Conservation (phyloP, 2,329 filamentous ascomycete genomes). For the Sphaerostilbella broomeana region DNA sequence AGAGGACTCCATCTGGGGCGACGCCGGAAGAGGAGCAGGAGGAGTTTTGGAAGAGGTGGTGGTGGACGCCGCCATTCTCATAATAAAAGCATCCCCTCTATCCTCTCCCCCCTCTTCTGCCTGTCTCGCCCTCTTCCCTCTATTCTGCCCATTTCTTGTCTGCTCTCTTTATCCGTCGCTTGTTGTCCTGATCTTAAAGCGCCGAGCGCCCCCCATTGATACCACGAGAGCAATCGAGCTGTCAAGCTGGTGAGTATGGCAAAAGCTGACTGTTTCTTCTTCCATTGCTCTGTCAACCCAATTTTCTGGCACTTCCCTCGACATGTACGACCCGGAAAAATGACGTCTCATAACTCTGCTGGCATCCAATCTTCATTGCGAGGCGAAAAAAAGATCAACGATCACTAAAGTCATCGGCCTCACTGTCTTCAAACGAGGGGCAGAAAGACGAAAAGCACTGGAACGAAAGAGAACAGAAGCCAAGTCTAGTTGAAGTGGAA, state of each 20-base stretch:
- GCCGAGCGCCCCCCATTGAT: slow-evolving; percentile 11
- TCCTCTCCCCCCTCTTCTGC: slow-evolving; percentile 14
- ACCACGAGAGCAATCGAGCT: slow-evolving; percentile 9
- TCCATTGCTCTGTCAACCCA: neutral
- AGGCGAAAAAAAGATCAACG: no score
- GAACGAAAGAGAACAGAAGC: no score
- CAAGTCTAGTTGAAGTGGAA: no score
- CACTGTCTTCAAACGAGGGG: no score
- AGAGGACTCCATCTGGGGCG: slow-evolving; percentile 7
- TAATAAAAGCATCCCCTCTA: slow-evolving; percentile 12
- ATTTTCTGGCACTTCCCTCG: slow-evolving; percentile 4
- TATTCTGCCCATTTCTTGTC: slow-evolving; percentile 17
- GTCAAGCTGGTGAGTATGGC: slow-evolving; percentile 9
- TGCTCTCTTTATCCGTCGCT: slow-evolving; percentile 20
- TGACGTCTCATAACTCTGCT: slow-evolving; percentile 6
- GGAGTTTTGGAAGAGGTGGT: no score
- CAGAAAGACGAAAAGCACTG: no score
- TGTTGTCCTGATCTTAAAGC: slow-evolving; percentile 6
- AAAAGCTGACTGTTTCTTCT: slow-evolving; percentile 2
- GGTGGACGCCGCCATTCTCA: slow-evolving; percentile 10
- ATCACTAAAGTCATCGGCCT: slow-evolving; percentile 7
- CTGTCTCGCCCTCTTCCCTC: slow-evolving; percentile 13
- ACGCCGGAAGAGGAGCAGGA: slow-evolving; percentile 11
- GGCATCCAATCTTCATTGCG: slow-evolving; percentile 7
- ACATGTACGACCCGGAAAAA: slow-evolving; percentile 2